Conservation (phyloP, 805 yeast genomes). For the Grigorovia jiainica region DNA sequence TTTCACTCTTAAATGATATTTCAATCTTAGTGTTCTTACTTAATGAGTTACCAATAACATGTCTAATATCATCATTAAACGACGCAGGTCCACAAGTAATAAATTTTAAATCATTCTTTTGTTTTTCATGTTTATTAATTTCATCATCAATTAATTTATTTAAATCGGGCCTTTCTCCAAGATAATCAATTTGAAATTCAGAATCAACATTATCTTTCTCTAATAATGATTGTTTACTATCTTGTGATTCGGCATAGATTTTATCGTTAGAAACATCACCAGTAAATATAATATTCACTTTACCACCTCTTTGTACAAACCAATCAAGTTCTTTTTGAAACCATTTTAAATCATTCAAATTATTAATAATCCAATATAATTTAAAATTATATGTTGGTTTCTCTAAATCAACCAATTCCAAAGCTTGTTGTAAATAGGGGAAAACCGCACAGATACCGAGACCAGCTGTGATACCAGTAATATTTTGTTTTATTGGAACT, state of each 20-base stretch:
- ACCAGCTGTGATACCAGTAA: constrained; percentile 42
- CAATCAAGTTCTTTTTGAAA: constrained; percentile 35
- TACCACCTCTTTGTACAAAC: constrained; percentile 25
- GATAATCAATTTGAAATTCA: constrained; percentile 9
- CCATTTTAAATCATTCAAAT: constrained; percentile 41
- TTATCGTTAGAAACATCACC: neutral
- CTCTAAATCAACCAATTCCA: constrained; percentile 9
- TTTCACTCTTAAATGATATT: constrained; percentile 28
- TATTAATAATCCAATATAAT: constrained; percentile 57
- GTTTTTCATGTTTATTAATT: constrained; percentile 23
- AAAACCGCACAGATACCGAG: constrained; percentile 46
- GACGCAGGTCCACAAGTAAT: constrained; percentile 55
- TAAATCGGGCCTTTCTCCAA: constrained; percentile 41
- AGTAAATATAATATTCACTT: constrained; percentile 8
- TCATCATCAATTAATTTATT: constrained; percentile 31
- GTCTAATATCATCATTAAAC: constrained; percentile 49
- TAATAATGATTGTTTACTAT: neutral
- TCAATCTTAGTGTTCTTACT: constrained; percentile 15
- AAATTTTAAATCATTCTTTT: constrained; percentile 40
- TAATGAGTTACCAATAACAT: constrained; percentile 35
- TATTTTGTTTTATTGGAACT: constrained; percentile 29
- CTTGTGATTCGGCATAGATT: neutral
- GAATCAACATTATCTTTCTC: neutral
- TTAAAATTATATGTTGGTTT: constrained; percentile 23
- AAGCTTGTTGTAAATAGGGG: constrained; percentile 30